Evolutionary conservation across 2,329 filamentous ascomycete species (phyloP).

Genomic region (Huntiella abstrusa): DNA sequence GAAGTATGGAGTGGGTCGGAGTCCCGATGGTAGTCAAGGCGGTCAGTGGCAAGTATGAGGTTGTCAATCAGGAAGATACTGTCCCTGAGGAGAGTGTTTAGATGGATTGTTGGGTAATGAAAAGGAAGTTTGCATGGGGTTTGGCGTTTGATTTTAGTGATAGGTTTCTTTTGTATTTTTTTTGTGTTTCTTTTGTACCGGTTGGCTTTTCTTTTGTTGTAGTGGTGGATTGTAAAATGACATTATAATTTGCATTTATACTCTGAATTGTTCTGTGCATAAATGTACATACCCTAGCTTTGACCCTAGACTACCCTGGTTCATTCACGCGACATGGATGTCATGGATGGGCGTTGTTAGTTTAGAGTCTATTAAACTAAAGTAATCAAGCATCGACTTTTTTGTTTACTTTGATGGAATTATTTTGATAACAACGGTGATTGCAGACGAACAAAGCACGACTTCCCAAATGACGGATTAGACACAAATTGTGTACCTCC

Average conservation of each 20-base stretch:
- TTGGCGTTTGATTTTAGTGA: neutral
- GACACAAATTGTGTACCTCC: no score
- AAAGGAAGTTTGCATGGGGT: neutral
- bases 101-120: neutral
- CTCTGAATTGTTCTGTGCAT: no score
- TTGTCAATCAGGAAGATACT: conserved; percentile 17
- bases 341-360: no score
- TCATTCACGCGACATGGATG: no score
- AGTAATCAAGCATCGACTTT: neutral
- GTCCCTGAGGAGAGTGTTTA: neutral
- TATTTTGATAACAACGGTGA: neutral
- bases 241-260: no score
- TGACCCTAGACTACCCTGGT: no score
- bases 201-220: neutral
- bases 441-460: no score
- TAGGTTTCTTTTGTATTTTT: neutral
- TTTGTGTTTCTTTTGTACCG: neutral
- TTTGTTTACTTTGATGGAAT: neutral
- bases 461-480: no score
- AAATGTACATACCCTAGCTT: no score
- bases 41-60: conserved; percentile 56
- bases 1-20: conserved; percentile 38
- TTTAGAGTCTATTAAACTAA: neutral
- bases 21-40: conserved; percentile 49
- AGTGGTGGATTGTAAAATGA: no score